Base-by-base conservation (phyloP, 2,329 filamentous ascomycete species). In the Davidsoniella eucalypti region DNA sequence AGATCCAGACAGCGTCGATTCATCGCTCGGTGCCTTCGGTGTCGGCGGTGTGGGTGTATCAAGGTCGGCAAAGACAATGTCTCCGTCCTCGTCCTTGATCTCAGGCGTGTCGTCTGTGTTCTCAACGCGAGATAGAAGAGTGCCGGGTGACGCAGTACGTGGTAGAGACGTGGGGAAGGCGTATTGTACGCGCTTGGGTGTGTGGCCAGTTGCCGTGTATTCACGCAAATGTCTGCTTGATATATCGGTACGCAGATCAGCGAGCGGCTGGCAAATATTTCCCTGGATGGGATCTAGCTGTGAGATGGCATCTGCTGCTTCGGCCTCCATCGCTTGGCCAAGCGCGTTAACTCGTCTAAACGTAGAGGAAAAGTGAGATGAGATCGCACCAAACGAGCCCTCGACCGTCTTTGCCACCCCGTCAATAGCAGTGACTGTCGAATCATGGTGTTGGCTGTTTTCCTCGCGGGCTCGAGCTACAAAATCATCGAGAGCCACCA, bases 401-500 rank as follows among this genome's bases (percentile, higher is more conserved):
- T 83, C 79, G 4, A 92, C 83, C 1, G 78, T 81, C 16, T 65
- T 68, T 0, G 82, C 76, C 29, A 95, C 70, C 8, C 65, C 66
- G 33, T 73, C 66, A n/a, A 94, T 67, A 1, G 80, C 83, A n/a
- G 70, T 63, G 1, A 72, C 64, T 55, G 93, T 84, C 23, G 75
- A 72, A 23, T 78, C 71, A 61, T 92, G 82, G 60, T 94, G 87
- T 16, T 71, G 70, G 26, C 82, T 77, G 61, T 94, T 96, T 59
- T 93, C 83, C 1, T 76, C 76, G 54, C 82, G 78, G 46, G 93
- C 87, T 29, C 84, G 80, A 29, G 81, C 75, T 38, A 96, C 87
- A 58, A 95, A 94, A 56, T 90, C 85, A 59, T 96, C 90, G 6
- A 98, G 73, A 1, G 86, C 84, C 51, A 80, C 77, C 76, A 98